Evolutionary conservation across 2,329 filamentous ascomycete species (phyloP).

Genomic region (Graphiopsis chlorocephala): DNA sequence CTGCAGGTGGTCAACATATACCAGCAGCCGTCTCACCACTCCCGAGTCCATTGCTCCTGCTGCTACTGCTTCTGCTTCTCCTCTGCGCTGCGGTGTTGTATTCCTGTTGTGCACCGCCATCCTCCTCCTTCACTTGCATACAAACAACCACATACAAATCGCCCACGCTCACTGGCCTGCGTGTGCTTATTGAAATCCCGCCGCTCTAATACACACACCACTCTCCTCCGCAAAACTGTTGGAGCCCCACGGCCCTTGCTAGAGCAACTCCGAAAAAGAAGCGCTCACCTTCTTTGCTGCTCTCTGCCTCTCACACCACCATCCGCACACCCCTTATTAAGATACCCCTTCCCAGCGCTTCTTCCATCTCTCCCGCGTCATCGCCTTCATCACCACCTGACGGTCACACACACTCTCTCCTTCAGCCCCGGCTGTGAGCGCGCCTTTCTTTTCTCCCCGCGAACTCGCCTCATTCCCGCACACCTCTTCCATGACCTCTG

Average conservation of each 20-base stretch:
- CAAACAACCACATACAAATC: neutral
- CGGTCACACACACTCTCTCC: slow-evolving; percentile 1
- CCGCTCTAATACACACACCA: slow-evolving; percentile 1
- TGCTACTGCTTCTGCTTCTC: neutral
- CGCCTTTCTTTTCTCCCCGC: slow-evolving; percentile 15
- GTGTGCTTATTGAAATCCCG: neutral
- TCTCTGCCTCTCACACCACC: slow-evolving; percentile 1
- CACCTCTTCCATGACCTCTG: slow-evolving; percentile 22
- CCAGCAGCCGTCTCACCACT: neutral
- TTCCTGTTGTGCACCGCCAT: neutral
- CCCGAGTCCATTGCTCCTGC: neutral
- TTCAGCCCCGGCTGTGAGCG: slow-evolving; percentile 3
- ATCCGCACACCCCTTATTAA: slow-evolving; percentile 5
- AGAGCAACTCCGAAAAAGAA: slow-evolving; percentile 11
- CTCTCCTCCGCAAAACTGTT: slow-evolving; percentile 4
- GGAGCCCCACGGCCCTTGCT: slow-evolving; percentile 5
- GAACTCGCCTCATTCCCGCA: slow-evolving; percentile 15
- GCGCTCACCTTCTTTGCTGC: neutral
- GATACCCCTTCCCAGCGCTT: slow-evolving; percentile 7
- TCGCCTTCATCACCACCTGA: neutral
- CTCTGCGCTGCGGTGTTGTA: neutral
- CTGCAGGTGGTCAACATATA: neutral
- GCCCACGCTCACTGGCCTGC: neutral
- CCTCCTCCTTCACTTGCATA: neutral
- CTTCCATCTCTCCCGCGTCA: neutral